Evolutionary conservation across 2,329 filamentous ascomycete genomes (phyloP), one percentile per base, ranked within the genome.

Genomic region (Rhynchosporium secalis): DNA sequence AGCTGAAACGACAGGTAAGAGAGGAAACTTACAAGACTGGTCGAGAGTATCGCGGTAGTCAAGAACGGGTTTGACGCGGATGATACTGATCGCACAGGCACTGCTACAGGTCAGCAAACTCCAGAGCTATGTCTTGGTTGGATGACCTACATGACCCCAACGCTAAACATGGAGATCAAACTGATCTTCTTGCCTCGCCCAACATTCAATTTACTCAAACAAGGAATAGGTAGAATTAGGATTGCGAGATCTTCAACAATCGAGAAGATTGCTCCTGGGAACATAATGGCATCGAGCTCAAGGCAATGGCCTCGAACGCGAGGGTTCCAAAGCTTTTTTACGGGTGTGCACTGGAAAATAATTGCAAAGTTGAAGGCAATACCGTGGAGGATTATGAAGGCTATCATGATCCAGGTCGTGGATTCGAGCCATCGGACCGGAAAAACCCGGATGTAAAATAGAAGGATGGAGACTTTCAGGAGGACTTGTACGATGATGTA

Each of bases 151-250:
- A 90, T 88, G 49, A 84, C 79, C 65, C 86, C 86, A 62, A 87
- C 84, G 65, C 84, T 83, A 72, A 90, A 90, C 1, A 87, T 87
- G 51, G 88, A 74, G 49, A 87, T 78, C 26, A 89, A 73, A 46
- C 88, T 88, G n/a, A 83, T 79, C 74, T 88, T 89, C 68, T 89
- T 86, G 65, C 86, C 88, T 62, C 73, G 78, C 1, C 86, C 86
- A 10, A 90, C 75, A 40, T 83, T 82, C 79, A 89, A 84, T 47
- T 80, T 78, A 3, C 83, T 84, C 59, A 89, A 74, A 48, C 88
- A 83, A 1, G 86, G 85, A 76, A 88, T 85, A 0, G 86, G 86
- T 9, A 89, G 76, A 54, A 87, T 82, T 12, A 90, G 76, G 38
- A 89, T 83, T 36, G 84, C 83, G 38, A 89, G 75, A 65, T 90